Conservation (phyloP, 75 land plant genomes). For the Sequoiadendron giganteum region DNA sequence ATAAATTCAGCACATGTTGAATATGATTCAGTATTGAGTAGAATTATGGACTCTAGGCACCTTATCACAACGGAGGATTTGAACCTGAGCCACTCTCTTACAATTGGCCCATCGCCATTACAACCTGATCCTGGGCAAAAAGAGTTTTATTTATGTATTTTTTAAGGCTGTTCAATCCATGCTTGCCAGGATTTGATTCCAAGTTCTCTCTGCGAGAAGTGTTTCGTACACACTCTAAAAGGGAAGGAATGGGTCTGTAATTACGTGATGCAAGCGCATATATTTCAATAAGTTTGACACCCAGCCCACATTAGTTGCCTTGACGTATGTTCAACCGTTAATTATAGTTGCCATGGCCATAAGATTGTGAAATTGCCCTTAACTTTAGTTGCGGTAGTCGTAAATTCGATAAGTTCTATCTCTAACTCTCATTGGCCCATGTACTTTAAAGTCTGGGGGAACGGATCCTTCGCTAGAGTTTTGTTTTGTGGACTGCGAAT, state of each 20-base stretch:
- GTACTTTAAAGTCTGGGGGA: not conserved
- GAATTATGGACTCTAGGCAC: too few relatives aligned
- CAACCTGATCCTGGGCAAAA: not conserved
- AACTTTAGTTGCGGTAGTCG: too few relatives aligned
- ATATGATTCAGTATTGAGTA: not conserved
- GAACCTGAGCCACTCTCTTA: not conserved
- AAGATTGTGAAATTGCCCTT: not conserved
- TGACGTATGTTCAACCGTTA: too few relatives aligned
- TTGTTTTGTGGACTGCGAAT: too few relatives aligned
- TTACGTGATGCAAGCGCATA: not conserved
- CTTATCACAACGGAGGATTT: not conserved
- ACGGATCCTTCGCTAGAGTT: not conserved
- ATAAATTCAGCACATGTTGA: not conserved
- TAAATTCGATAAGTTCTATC: too few relatives aligned
- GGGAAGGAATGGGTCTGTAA: not conserved
- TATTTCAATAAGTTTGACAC: too few relatives aligned
- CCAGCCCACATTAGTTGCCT: not conserved
- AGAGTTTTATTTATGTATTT: not conserved
- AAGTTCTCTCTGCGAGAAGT: not conserved
- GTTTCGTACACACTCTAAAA: not conserved
- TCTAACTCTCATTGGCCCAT: not conserved
- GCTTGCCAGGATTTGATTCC: not conserved
- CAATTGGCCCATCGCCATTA: not conserved
- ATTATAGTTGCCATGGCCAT: not conserved
- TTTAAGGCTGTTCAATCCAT: not conserved